Evolutionary conservation across 1,284 basidiomycete species (phyloP), one percentile per base, ranked within the genome.

Genomic region (Apiotrichum gracile): DNA sequence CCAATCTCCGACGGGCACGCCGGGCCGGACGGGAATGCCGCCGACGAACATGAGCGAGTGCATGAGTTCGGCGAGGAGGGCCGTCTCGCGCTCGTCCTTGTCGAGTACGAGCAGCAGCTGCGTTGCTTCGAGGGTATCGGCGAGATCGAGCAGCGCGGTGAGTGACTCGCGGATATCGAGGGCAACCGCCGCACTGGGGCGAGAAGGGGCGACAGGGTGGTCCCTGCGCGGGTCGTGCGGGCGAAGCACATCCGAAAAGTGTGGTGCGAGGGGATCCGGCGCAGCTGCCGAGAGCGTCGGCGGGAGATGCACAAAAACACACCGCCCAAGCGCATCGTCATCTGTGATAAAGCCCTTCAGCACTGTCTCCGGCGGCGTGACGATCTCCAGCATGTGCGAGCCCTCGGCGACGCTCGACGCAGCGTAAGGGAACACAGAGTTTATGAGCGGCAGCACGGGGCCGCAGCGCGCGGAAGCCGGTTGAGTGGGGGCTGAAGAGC

Each of bases 41-140:
- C 74, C 74, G 26, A 70, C 70, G 52, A 73, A 76, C 64, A 74
- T 72, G 51, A 76, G 54, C 19, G 69, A 65, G 59, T 76, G 74
- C 34, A 76, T 60, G 38, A 74, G 55, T 41, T 72, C 69, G 6
- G 64, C 62, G 40, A 76, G 56, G 17, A 62, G 62, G 14, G 68
- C 68, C 33, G 63, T 64, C 21, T 68, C 68, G 25, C 68, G 56
- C 49, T 73, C 72, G 22, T 68, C 56, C 45, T 67, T 55, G 50
- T 73, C 67, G 33, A 76, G 63, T 1, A 72, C 64, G 24, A 76
- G 61, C 5, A 76, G 57, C 31, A 74, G 61, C 47, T 64, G 55
- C 26, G 54, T 61, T 5, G 70, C 73, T 26, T 69, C 59, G 16
- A 76, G 56, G 16, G 64, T 61, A 38, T 76, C 74, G 16, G 73